These are phyloP conservation scores for Rhododendron ferrugineum DNA, from an alignment of 148 eudicot genomes.

Conservation along the genomic window DNA sequence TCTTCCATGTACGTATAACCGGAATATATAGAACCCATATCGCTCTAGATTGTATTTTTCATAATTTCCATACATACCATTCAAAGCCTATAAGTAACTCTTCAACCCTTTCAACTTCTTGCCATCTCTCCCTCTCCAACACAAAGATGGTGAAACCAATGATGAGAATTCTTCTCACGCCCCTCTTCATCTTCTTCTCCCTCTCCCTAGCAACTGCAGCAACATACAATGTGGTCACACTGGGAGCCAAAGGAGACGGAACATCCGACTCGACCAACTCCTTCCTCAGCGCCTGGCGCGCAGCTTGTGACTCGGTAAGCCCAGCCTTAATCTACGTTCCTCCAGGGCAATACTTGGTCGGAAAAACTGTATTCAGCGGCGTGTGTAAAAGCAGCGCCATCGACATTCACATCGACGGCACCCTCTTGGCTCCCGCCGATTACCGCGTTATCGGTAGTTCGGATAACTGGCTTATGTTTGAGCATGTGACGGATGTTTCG, in stretches of 20 bases:
- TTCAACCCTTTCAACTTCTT: background rate
- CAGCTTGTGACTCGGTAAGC: conserved; percentile 23
- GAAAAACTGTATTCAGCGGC: conserved; percentile 24
- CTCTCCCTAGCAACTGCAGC: background rate
- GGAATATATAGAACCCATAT: background rate
- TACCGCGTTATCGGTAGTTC: conserved; percentile 17
- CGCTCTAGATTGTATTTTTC: background rate
- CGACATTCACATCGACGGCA: conserved; percentile 34
- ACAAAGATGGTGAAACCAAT: no score
- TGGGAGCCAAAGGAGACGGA: background rate
- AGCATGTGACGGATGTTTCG: conserved; percentile 25
- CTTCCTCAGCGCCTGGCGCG: background rate
- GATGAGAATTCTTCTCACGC: background rate
- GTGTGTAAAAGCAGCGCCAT: conserved; percentile 20
- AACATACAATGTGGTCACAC: background rate
- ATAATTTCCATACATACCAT: background rate
- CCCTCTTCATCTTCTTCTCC: background rate
- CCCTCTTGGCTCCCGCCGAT: conserved; percentile 32
- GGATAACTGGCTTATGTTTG: conserved; percentile 26
- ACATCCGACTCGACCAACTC: background rate
- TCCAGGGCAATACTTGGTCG: conserved; percentile 25
- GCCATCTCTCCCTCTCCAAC: background rate
- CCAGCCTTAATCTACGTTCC: conserved; percentile 29
- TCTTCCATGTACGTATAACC: background rate
- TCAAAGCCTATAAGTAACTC: background rate